A percentile compares a stretch with the other conserved stretches of the same genome.
Conservation (phyloP, 75 land plant species). For the Selaginella moellendorffii region DNA sequence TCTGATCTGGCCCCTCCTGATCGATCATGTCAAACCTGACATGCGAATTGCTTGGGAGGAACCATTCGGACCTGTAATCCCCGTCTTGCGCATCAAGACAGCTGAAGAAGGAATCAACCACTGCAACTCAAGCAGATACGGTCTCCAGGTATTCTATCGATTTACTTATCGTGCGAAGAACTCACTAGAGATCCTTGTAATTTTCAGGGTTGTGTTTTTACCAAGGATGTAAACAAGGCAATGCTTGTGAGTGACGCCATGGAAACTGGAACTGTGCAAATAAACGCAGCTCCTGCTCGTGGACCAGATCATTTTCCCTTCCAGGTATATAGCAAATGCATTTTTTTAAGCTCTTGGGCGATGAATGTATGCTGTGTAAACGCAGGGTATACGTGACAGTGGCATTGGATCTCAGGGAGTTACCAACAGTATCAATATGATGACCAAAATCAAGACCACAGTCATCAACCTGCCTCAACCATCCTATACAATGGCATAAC, state of each 20-base stretch:
- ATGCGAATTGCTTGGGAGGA: conserved; percentile 3
- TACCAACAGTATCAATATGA: too few relatives aligned
- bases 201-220: conserved; percentile 6
- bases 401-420: too few relatives aligned
- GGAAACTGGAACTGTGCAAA: conserved; percentile 7
- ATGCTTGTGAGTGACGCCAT: conserved; percentile 8
- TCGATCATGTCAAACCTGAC: conserved; percentile 2
- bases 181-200: not conserved
- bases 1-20: conserved; percentile 5
- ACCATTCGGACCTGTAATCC: conserved; percentile 1
- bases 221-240: conserved; percentile 3
- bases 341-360: too few relatives aligned
- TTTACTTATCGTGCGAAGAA: not conserved
- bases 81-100: conserved; percentile 2
- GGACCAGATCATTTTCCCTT: conserved; percentile 12
- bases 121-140: not conserved
- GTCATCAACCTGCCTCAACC: too few relatives aligned
- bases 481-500: too few relatives aligned
- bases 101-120: conserved; percentile 3
- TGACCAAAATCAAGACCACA: too few relatives aligned
- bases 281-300: conserved; percentile 3
- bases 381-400: too few relatives aligned
- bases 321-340: conserved; percentile 1
- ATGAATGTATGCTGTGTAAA: too few relatives aligned
- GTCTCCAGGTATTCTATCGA: not conserved